phyloP scores from a whole-genome alignment of 768 basidiomycete species.

The Dendrothele bispora region DNA sequence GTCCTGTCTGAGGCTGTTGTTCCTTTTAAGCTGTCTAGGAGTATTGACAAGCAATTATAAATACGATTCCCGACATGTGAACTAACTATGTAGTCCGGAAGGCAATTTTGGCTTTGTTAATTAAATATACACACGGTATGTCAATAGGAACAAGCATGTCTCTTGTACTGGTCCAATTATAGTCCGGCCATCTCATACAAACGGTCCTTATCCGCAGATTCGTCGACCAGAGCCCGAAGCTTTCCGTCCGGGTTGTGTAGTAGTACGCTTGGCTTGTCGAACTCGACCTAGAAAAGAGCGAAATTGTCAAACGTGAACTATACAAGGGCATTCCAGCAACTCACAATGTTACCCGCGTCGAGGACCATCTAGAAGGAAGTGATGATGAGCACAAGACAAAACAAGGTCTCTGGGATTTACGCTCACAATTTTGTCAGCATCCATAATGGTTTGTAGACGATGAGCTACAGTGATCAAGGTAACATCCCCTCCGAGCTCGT shows the following conservation, averaged over 20 bases:
- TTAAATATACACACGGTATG: too few species aligned
- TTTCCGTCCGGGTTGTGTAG: conserved; percentile 51
- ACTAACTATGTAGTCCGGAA: too few species aligned
- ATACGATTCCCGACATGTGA: too few species aligned
- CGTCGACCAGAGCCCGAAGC: conserved; percentile 56
- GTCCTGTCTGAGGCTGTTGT: too few species aligned
- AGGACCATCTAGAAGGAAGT: conserved; percentile 32
- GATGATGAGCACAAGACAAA: not conserved
- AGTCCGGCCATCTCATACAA: conserved; percentile 47
- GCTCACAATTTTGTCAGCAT: conserved; percentile 30
- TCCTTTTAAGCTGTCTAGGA: too few species aligned
- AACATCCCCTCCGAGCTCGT: conserved; percentile 32
- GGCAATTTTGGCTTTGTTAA: too few species aligned
- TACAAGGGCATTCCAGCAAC: not conserved
- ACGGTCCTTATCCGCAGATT: conserved; percentile 52
- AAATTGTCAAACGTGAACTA: not conserved
- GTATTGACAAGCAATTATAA: too few species aligned
- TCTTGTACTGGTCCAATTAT: too few species aligned
- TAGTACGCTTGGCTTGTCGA: conserved; percentile 49
- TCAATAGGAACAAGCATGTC: too few species aligned
- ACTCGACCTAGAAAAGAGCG: conserved; percentile 40
- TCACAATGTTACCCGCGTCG: conserved; percentile 41
- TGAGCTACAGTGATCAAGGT: conserved; percentile 48
- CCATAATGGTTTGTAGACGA: conserved; percentile 34
- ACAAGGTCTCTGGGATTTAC: conserved; percentile 19